phyloP scores from a whole-genome alignment of 805 yeast genomes.

The Saccharomycopsis sp. region DNA sequence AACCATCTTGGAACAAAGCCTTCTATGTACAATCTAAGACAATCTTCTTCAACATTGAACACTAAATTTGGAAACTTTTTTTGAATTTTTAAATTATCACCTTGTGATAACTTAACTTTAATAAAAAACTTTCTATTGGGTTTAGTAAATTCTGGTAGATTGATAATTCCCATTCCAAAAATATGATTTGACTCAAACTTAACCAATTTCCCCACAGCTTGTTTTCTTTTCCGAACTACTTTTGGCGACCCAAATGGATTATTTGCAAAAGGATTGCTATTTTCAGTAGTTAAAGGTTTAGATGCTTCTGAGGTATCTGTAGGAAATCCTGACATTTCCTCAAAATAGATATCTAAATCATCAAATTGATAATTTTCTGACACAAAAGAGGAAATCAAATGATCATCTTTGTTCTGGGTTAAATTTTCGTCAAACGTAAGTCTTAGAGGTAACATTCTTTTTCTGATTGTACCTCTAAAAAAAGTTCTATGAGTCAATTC shows the following conservation, averaged over 20 bases:
- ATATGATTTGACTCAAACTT: not conserved
- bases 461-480: conserved; percentile 74
- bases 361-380: not conserved
- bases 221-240: conserved; percentile 2
- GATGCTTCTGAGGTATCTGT: too few species aligned
- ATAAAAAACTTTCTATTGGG: conserved; percentile 13
- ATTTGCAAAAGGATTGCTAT: not conserved
- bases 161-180: conserved; percentile 12
- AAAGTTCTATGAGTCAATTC: conserved; percentile 85
- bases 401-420: too few species aligned
- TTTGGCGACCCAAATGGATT: conserved; percentile 14
- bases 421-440: conserved; percentile 21
- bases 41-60: conserved; percentile 16
- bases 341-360: conserved; percentile 2
- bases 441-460: conserved; percentile 66
- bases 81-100: conserved; percentile 12
- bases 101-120: conserved; percentile 13
- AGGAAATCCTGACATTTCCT: too few species aligned
- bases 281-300: not conserved
- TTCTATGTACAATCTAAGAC: conserved; percentile 31
- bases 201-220: conserved; percentile 8
- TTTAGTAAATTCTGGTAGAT: conserved; percentile 10
- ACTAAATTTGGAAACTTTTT: conserved; percentile 1
- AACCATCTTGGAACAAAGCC: conserved; percentile 67
- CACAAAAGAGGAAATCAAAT: not conserved